phyloP scores from a whole-genome alignment of 192 early-diverging fungal species.

The Linnemannia exigua region DNA sequence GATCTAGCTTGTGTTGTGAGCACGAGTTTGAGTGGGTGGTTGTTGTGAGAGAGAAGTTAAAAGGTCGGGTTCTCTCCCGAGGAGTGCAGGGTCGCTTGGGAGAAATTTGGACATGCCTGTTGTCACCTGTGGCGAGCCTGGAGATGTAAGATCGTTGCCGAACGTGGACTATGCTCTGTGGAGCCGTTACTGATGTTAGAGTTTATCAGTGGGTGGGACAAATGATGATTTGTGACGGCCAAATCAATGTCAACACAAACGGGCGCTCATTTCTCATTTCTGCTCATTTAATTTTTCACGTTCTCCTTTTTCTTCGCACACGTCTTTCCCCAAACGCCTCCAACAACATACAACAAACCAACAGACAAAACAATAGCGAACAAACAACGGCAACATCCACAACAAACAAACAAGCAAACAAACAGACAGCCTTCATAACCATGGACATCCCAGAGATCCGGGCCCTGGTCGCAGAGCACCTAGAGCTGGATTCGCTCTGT shows the following conservation, averaged over 20 bases:
- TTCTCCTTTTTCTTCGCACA: not conserved
- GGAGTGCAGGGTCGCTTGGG: slow-evolving; percentile 41
- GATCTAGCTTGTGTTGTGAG: slow-evolving; percentile 37
- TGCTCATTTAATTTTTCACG: no score
- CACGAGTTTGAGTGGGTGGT: slow-evolving; percentile 32
- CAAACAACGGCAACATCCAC: not conserved
- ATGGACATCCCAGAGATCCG: slow-evolving; percentile 7
- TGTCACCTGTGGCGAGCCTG: not conserved
- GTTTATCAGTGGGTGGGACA: no score
- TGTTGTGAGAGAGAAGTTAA: not conserved
- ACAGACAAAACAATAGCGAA: not conserved
- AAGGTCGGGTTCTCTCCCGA: slow-evolving; percentile 2
- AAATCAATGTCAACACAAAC: not conserved
- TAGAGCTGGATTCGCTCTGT: not conserved
- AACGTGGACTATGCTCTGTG: no score
- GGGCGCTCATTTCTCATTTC: no score
- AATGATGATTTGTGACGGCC: not conserved
- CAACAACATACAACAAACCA: not conserved
- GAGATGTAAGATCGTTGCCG: not conserved
- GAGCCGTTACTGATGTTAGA: no score
- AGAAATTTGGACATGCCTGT: slow-evolving; percentile 44
- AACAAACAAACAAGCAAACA: not conserved
- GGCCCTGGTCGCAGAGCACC: not conserved
- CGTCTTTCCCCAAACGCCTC: not conserved
- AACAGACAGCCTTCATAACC: no score